phyloP scores from a whole-genome alignment of 2,329 filamentous ascomycete genomes.

The Septoria linicola region DNA sequence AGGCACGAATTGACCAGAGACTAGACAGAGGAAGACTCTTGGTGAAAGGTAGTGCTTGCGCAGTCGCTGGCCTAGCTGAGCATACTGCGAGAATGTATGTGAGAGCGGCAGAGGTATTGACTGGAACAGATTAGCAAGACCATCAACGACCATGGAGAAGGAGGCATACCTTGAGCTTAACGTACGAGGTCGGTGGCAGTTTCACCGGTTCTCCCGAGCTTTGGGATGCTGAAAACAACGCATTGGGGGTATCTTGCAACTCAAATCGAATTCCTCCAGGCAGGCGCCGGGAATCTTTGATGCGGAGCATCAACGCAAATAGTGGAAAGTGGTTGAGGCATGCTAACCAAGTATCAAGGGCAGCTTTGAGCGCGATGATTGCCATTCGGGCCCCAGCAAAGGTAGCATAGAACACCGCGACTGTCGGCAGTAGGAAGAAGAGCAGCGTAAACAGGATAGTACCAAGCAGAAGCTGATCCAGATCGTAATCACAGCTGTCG shows the following conservation, averaged over 20 bases:
- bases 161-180: slow-evolving; percentile 71
- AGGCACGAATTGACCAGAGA: slow-evolving; percentile 81
- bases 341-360: slow-evolving; percentile 85
- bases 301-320: slow-evolving; percentile 91
- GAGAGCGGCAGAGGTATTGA: slow-evolving; percentile 84
- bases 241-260: slow-evolving; percentile 67
- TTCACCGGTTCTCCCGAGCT: slow-evolving; percentile 9
- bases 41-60: slow-evolving; percentile 93
- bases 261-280: slow-evolving; percentile 91
- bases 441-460: slow-evolving; percentile 95
- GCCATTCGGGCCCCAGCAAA: slow-evolving; percentile 93
- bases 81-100: slow-evolving; percentile 98
- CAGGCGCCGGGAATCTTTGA: slow-evolving; percentile 87
- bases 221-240: slow-evolving; percentile 27
- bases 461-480: slow-evolving; percentile 92
- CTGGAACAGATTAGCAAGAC: slow-evolving; percentile 46
- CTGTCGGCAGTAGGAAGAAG: slow-evolving; percentile 91
- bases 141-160: neutral
- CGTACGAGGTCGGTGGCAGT: slow-evolving; percentile 69
- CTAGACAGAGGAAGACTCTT: slow-evolving; percentile 79
- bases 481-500: slow-evolving; percentile 96
- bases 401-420: slow-evolving; percentile 94
- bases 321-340: slow-evolving; percentile 97
- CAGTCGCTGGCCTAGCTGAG: slow-evolving; percentile 87
- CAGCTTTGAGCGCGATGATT: slow-evolving; percentile 89